Evolutionary conservation across 495 filamentous ascomycete genomes (phyloP), one percentile per base, ranked within the genome.

Genomic region (Lasiosphaeria hispida): DNA sequence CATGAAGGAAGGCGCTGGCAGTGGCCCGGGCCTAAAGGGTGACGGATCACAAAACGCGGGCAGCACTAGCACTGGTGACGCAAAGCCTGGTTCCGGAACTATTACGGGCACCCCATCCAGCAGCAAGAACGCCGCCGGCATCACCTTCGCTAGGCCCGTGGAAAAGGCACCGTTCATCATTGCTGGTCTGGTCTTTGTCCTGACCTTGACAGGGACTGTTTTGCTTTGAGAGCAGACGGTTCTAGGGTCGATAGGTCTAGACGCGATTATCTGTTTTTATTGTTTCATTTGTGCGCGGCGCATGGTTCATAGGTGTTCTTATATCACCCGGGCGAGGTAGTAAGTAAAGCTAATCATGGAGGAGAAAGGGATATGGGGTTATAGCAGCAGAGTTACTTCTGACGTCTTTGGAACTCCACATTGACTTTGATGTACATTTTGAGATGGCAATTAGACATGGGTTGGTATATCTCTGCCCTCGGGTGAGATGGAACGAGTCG

Each of bases 1-100:
- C 74, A 84, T 95, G 80, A 83, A 71, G 44, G 68, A 83, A 5
- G 90, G 90, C 64, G 90, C 91, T 50, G 90, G 91, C 48, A 75
- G 72, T 18, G 89, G 86, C 2, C 79, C 79, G 0, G 91, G 91
- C 57, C 86, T 96, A 45, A 71, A 69, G 6, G 91, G 91, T 10
- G 57, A 73, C 35, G 91, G 91, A 38, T 90, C 86, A 53, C 88
- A 92, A 77, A 81, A 85, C 54, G 80, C 85, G 3, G 87, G 84
- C 45, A 71, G 70, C 36, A 70, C 72, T 58, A 87, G 84, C 62
- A 83, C 80, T 13, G 77, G 79, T 35, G 86, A 84, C 55, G 86
- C 86, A 42, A 68, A 77, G n/a, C 73, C 85, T 14, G 87, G 85
- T 54, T 85, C 85, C 48, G 87, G 85, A 48, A 63, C 73, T 7